phyloP scores from a whole-genome alignment of 306 rosid genomes.

The Cicer yamashitae region DNA sequence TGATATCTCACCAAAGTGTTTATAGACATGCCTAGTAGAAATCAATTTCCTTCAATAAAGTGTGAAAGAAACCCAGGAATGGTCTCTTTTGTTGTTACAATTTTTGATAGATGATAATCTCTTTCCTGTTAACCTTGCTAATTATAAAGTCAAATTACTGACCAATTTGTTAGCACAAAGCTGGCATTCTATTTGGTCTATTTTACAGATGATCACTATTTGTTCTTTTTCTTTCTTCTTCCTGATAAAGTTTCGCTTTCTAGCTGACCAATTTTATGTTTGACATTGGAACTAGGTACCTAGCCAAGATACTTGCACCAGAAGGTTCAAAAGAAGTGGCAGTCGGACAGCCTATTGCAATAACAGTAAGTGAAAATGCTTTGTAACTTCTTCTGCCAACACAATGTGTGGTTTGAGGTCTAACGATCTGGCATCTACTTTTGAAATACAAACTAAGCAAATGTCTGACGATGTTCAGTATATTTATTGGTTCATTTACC shows the following conservation, averaged over 20 bases:
- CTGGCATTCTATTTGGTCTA: constrained; percentile 18
- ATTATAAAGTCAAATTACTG: constrained; percentile 13
- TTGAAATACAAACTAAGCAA: constrained; percentile 35
- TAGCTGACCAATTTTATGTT: constrained; percentile 32
- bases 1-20: constrained; percentile 14
- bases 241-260: constrained; percentile 26
- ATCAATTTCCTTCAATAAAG: constrained; percentile 28
- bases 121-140: constrained; percentile 20
- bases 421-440: constrained; percentile 37
- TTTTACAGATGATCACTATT: constrained; percentile 32
- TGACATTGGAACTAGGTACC: constrained; percentile 60
- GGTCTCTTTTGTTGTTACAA: constrained; percentile 25
- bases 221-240: constrained; percentile 27
- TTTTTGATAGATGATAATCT: constrained; percentile 21
- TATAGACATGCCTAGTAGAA: constrained; percentile 12
- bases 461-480: not conserved
- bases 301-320: constrained; percentile 83
- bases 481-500: constrained; percentile 31
- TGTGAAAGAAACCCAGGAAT: constrained; percentile 2
- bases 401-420: constrained; percentile 18
- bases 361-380: constrained; percentile 74
- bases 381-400: constrained; percentile 36
- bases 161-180: constrained; percentile 28
- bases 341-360: constrained; percentile 94
- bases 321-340: constrained; percentile 94